These are phyloP conservation scores for Phytophthora parvispora DNA, from an alignment of 352 stramenopile genomes.

Conservation along the genomic window DNA sequence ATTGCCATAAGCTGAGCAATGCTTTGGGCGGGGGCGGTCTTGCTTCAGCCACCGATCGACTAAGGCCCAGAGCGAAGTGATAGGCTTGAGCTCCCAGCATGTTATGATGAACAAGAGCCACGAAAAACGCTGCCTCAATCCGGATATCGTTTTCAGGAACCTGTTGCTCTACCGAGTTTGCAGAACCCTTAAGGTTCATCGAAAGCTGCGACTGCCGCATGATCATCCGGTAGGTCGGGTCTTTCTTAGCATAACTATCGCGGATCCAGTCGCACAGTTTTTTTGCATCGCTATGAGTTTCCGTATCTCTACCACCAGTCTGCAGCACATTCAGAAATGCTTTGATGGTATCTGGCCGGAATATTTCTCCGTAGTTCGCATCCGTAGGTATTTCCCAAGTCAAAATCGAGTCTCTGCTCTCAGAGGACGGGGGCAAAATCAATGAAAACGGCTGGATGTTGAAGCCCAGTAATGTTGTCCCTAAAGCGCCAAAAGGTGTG, in stretches of 20 bases:
- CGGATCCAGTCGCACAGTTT: conserved; percentile 70
- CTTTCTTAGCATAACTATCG: conserved; percentile 50
- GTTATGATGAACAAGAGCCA: conserved; percentile 69
- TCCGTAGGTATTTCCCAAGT: conserved; percentile 7
- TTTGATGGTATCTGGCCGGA: conserved; percentile 17
- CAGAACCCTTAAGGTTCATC: conserved; percentile 13
- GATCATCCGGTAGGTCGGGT: conserved; percentile 80
- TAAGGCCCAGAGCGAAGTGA: conserved; percentile 36
- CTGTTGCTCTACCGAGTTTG: conserved; percentile 11
- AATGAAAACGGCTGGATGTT: conserved; percentile 43
- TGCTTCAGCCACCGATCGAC: neutral
- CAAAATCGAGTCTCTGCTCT: neutral
- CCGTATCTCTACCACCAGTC: conserved; percentile 39
- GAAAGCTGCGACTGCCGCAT: conserved; percentile 47
- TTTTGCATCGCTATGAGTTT: neutral
- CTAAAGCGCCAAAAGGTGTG: conserved; percentile 29
- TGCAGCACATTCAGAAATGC: conserved; percentile 35
- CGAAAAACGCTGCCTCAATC: conserved; percentile 70
- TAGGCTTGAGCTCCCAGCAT: conserved; percentile 34
- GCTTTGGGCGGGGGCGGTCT: conserved; percentile 20
- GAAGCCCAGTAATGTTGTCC: neutral
- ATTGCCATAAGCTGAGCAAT: conserved; percentile 54
- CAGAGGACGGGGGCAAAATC: conserved; percentile 34
- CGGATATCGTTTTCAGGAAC: conserved; percentile 39
- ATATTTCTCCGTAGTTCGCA: conserved; percentile 35